These are phyloP conservation scores for Saccharomyces hybrid DNA, from an alignment of 1,139 yeast species.

Conservation along the genomic window DNA sequence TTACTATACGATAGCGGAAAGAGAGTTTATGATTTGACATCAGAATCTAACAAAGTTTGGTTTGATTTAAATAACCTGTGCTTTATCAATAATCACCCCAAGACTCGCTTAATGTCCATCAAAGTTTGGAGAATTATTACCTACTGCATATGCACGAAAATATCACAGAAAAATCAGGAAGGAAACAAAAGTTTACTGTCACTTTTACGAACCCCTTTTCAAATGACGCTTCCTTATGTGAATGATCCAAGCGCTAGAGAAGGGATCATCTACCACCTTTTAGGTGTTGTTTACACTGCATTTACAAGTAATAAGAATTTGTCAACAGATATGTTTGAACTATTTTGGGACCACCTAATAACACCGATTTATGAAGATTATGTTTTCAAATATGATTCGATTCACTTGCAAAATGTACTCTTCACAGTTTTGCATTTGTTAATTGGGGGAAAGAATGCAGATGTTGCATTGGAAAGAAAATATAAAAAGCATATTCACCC, in stretches of 20 bases:
- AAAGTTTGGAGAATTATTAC: slow-evolving; percentile 27
- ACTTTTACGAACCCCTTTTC: slow-evolving; percentile 14
- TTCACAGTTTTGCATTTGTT: slow-evolving; percentile 6
- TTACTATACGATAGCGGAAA: slow-evolving; percentile 18
- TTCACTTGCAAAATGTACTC: slow-evolving; percentile 6
- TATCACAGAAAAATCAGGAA: slow-evolving; percentile 1
- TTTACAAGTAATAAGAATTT: slow-evolving; percentile 1
- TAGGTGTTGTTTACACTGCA: slow-evolving; percentile 14
- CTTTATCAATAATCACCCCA: slow-evolving; percentile 9
- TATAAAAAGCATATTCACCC: slow-evolving; percentile 10
- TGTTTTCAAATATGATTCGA: slow-evolving; percentile 6
- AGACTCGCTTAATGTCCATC: slow-evolving; percentile 16
- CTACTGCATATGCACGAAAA: slow-evolving; percentile 17
- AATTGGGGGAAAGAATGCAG: slow-evolving; percentile 5
- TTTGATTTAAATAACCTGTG: slow-evolving; percentile 17
- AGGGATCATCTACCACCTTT: slow-evolving; percentile 8
- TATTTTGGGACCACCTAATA: slow-evolving; percentile 15
- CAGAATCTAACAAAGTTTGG: slow-evolving; percentile 17
- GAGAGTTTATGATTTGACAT: slow-evolving; percentile 7
- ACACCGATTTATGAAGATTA: slow-evolving; percentile 9
- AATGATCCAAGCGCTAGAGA: slow-evolving; percentile 2
- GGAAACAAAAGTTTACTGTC: slow-evolving; percentile 4
- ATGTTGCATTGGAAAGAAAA: background rate
- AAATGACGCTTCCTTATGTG: slow-evolving; percentile 4
- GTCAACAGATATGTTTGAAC: slow-evolving; percentile 3